Evolutionary conservation across 495 filamentous ascomycete genomes (phyloP).

Genomic region (Penicillium fimorum): DNA sequence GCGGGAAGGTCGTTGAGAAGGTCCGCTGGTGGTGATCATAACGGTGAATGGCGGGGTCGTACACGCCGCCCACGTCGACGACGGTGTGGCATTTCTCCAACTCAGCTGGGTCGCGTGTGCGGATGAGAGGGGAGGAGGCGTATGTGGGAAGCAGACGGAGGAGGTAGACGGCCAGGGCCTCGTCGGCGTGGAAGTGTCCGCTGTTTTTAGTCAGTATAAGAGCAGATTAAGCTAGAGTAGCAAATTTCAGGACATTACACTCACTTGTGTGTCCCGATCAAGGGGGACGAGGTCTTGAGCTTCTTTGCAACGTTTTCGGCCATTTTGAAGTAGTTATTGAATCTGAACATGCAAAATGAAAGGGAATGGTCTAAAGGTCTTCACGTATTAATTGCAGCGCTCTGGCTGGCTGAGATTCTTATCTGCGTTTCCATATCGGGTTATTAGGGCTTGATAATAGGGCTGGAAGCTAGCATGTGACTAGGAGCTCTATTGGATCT

Average conservation of each 20-base stretch:
- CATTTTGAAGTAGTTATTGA: constrained; percentile 52
- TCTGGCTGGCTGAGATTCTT: constrained; percentile 17
- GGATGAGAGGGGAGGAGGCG: constrained; percentile 67
- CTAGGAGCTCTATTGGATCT: neutral
- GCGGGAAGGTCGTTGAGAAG: constrained; percentile 77
- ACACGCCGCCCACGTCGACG: constrained; percentile 92
- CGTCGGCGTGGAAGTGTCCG: constrained; percentile 98
- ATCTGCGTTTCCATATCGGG: constrained; percentile 8
- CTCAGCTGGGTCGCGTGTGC: constrained; percentile 77
- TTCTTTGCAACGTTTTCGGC: constrained; percentile 67
- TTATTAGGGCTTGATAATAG: constrained; percentile 18
- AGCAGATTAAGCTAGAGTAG: neutral
- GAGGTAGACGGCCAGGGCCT: constrained; percentile 96
- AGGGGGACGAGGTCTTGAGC: constrained; percentile 60
- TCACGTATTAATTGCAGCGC: constrained; percentile 20
- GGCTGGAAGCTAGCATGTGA: constrained; percentile 10
- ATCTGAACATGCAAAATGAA: constrained; percentile 28
- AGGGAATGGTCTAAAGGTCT: constrained; percentile 2
- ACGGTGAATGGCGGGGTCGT: constrained; percentile 69
- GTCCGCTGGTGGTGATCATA: constrained; percentile 97
- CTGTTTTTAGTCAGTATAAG: constrained; percentile 32
- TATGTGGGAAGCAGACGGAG: constrained; percentile 87
- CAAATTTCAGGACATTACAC: constrained; percentile 11
- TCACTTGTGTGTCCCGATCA: constrained; percentile 87
- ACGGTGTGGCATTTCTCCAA: constrained; percentile 87